Percentiles rank a stretch among this genome's conserved stretches.
Evolutionary conservation across 2,329 filamentous ascomycete genomes (phyloP).

Genomic region (Whalleya microplaca): DNA sequence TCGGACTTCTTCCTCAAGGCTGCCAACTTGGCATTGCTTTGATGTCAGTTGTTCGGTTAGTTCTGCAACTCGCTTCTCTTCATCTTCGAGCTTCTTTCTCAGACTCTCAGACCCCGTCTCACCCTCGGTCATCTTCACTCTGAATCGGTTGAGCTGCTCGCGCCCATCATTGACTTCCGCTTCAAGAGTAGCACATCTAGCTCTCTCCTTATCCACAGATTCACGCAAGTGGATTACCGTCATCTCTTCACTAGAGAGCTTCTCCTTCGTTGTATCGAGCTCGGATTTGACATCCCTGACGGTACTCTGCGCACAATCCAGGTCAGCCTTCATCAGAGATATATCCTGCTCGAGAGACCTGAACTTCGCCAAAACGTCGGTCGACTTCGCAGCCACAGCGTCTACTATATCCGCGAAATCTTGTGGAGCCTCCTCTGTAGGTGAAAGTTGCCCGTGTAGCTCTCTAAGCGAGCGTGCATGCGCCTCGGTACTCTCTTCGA

Average conservation of each 20-base stretch:
- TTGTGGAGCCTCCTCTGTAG: slow-evolving; percentile 54
- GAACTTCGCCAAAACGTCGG: slow-evolving; percentile 63
- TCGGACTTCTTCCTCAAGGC: slow-evolving; percentile 75
- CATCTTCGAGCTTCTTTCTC: slow-evolving; percentile 73
- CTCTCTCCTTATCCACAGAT: slow-evolving; percentile 55
- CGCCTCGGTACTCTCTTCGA: slow-evolving; percentile 55
- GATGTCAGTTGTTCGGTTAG: slow-evolving; percentile 74
- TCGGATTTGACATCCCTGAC: slow-evolving; percentile 61
- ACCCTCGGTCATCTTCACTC: slow-evolving; percentile 75
- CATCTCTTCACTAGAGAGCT: slow-evolving; percentile 55
- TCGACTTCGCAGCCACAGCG: slow-evolving; percentile 59
- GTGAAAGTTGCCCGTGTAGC: slow-evolving; percentile 61
- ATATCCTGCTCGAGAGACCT: slow-evolving; percentile 63
- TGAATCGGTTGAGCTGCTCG: slow-evolving; percentile 68
- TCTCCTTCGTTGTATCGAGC: slow-evolving; percentile 57
- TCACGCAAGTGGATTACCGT: slow-evolving; percentile 58
- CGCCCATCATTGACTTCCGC: slow-evolving; percentile 66
- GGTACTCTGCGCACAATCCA: slow-evolving; percentile 60
- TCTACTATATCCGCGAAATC: slow-evolving; percentile 64
- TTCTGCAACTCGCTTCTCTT: slow-evolving; percentile 70
- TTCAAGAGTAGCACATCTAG: slow-evolving; percentile 58
- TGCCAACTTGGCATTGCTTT: slow-evolving; percentile 74
- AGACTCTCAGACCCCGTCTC: slow-evolving; percentile 82
- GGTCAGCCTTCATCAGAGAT: slow-evolving; percentile 64
- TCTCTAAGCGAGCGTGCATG: slow-evolving; percentile 60